Evolutionary conservation across 2,329 filamentous ascomycete genomes (phyloP).

Genomic region (Zymoseptoria passerinii): DNA sequence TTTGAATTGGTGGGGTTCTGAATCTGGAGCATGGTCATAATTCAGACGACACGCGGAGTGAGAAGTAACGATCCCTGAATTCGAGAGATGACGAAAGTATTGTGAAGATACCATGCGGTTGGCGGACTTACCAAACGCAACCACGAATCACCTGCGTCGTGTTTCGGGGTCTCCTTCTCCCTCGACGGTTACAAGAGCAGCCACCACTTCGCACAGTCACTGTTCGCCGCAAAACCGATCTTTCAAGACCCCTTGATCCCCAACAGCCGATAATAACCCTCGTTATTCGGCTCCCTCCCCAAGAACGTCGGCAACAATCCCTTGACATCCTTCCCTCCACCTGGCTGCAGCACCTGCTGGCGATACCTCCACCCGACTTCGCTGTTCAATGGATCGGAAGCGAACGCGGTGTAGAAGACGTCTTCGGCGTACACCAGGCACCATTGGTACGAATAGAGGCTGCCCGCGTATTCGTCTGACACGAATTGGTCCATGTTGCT

Average conservation of each 20-base stretch:
- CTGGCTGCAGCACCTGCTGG: background rate
- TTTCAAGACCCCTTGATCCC: background rate
- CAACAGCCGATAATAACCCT: background rate
- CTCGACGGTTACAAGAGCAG: too few species aligned
- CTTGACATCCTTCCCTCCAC: background rate
- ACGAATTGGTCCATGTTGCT: background rate
- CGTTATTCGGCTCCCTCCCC: background rate
- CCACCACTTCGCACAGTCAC: too few species aligned
- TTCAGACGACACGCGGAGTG: too few species aligned
- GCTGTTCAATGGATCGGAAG: background rate
- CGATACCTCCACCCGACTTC: background rate
- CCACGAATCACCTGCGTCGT: too few species aligned
- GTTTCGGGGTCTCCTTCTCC: too few species aligned
- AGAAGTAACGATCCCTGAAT: too few species aligned
- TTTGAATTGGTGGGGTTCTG: too few species aligned
- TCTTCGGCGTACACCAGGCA: background rate
- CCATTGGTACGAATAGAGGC: background rate
- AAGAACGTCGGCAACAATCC: background rate
- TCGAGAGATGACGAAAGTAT: too few species aligned
- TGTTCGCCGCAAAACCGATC: background rate
- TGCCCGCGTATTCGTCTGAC: background rate
- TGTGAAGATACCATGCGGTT: too few species aligned
- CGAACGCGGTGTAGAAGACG: background rate
- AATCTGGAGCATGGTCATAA: too few species aligned
- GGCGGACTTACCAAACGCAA: too few species aligned